These are phyloP conservation scores for Saksenaea oblongispora DNA, from an alignment of 371 early-diverging fungal species.

Conservation along the genomic window DNA sequence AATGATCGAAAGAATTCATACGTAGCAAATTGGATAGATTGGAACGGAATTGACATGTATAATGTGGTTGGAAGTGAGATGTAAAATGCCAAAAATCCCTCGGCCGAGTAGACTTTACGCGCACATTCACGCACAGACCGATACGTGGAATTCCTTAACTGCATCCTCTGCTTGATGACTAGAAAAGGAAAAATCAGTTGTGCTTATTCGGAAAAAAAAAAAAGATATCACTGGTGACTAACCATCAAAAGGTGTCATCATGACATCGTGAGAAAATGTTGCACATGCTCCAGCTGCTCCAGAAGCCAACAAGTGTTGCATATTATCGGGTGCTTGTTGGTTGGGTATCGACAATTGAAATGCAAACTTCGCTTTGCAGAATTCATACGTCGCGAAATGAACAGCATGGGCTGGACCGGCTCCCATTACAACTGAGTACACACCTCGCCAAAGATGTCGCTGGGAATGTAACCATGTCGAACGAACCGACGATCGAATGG, in stretches of 20 bases:
- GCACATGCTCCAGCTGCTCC: conserved; percentile 88
- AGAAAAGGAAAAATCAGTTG: neutral
- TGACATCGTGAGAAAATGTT: conserved; percentile 83
- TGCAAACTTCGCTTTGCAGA: conserved; percentile 75
- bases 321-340: conserved; percentile 31
- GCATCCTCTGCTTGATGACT: conserved; percentile 98
- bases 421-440: conserved; percentile 86
- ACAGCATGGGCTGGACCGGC: conserved; percentile 97
- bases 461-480: conserved; percentile 10
- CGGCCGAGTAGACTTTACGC: conserved; percentile 59
- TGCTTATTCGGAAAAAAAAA: conserved; percentile 1
- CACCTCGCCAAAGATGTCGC: conserved; percentile 85
- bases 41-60: conserved; percentile 93
- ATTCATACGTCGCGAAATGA: conserved; percentile 93
- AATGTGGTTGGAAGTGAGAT: conserved; percentile 94
- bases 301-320: conserved; percentile 66
- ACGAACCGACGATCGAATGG: neutral
- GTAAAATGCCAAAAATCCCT: conserved; percentile 90
- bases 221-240: conserved; percentile 10
- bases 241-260: conserved; percentile 96
- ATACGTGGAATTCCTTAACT: conserved; percentile 72
- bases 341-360: conserved; percentile 13
- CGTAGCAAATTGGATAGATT: conserved; percentile 88
- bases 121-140: conserved; percentile 74
- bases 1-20: conserved; percentile 80